Percentiles rank a stretch among this genome's conserved stretches.
phyloP scores from a whole-genome alignment of 2,329 filamentous ascomycete genomes.

The Corinectria fuckeliana region DNA sequence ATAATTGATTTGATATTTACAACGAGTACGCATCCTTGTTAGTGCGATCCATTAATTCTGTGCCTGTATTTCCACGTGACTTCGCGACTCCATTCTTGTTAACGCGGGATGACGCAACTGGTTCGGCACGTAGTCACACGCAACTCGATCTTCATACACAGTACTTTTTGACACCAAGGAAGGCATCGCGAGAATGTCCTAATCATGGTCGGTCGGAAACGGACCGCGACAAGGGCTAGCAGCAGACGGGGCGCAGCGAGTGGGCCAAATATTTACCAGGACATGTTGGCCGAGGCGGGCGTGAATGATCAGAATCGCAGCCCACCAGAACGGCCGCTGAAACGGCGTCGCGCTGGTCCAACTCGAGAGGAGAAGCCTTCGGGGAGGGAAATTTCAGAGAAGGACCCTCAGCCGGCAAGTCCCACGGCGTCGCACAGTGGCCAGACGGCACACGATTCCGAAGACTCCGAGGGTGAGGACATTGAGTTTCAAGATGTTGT shows the following conservation, averaged over 20 bases:
- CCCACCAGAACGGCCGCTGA: slow-evolving; percentile 49
- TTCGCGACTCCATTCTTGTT: slow-evolving; percentile 10
- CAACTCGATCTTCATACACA: slow-evolving; percentile 21
- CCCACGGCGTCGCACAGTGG: not conserved
- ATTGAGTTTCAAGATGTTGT: slow-evolving; percentile 59
- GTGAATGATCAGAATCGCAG: slow-evolving; percentile 38
- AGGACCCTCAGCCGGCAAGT: not conserved
- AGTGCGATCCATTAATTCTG: not conserved
- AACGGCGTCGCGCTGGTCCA: slow-evolving; percentile 44
- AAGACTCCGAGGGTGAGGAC: slow-evolving; percentile 50
- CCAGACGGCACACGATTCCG: slow-evolving; percentile 24
- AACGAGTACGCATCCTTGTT: not conserved
- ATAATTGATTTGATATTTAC: not conserved
- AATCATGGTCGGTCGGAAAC: slow-evolving; percentile 43
- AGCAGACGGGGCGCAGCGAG: slow-evolving; percentile 26
- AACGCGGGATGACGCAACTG: slow-evolving; percentile 37
- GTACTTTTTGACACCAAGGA: not conserved
- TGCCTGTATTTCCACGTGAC: slow-evolving; percentile 29
- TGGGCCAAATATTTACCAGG: slow-evolving; percentile 52
- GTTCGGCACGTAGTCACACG: slow-evolving; percentile 18
- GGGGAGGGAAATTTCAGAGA: not conserved
- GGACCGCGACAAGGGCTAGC: slow-evolving; percentile 34
- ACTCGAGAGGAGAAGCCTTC: not conserved
- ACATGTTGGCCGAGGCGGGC: slow-evolving; percentile 59
- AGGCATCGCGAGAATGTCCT: slow-evolving; percentile 9